These are phyloP conservation scores for Puya raimondii DNA, from an alignment of 176 grass and related monocot genomes.

Conservation along the genomic window DNA sequence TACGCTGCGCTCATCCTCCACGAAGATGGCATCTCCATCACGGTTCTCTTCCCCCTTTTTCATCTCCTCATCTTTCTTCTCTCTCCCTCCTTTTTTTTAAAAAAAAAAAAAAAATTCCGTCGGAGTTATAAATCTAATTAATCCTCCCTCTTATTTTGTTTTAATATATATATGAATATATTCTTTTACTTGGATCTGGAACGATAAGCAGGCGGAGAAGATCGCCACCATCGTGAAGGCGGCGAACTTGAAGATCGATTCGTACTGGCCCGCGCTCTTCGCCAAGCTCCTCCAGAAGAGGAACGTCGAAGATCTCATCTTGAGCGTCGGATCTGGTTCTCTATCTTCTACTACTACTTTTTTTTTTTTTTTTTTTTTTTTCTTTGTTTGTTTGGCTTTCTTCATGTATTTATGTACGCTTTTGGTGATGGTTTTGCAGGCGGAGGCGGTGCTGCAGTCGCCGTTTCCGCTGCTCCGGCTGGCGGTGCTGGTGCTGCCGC, in stretches of 20 bases:
- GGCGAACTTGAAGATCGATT: conserved; percentile 60
- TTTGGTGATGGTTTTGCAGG: conserved; percentile 16
- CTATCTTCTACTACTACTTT: background rate
- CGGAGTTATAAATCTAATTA: too few species aligned
- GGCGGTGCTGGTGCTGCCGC: conserved; percentile 28
- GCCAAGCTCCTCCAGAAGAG: conserved; percentile 67
- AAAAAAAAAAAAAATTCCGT: too few species aligned
- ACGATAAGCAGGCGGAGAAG: conserved; percentile 43
- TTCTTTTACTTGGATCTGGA: background rate
- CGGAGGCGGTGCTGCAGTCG: conserved; percentile 39
- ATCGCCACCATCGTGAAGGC: conserved; percentile 56
- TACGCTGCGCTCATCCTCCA: conserved; percentile 72
- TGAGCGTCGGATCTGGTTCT: conserved; percentile 70
- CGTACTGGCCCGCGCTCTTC: conserved; percentile 78
- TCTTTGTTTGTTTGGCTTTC: background rate
- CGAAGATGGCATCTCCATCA: conserved; percentile 68
- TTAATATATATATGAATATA: too few species aligned
- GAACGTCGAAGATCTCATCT: conserved; percentile 65
- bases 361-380: background rate
- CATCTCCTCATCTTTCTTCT: background rate
- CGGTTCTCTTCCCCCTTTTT: conserved; percentile 17
- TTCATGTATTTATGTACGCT: background rate
- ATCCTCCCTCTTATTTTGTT: too few species aligned
- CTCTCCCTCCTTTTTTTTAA: background rate
- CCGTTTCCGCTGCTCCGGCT: conserved; percentile 36